Evolutionary conservation across 306 rosid species (phyloP).

Genomic region (Lotus japonicus): DNA sequence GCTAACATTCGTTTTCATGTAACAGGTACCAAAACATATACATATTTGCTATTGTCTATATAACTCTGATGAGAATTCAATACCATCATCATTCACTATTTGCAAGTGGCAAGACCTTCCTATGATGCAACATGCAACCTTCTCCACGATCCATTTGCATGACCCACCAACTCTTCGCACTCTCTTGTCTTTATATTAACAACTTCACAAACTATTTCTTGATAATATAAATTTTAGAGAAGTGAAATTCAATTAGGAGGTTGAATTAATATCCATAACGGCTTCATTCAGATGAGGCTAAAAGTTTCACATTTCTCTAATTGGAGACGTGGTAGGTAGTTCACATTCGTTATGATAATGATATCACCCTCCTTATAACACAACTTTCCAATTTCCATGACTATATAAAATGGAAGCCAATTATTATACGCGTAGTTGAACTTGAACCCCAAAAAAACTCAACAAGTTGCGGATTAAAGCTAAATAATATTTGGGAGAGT

Average conservation of each 20-base stretch:
- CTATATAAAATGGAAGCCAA: background rate
- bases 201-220: conserved; percentile 19
- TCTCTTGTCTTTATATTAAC: conserved; percentile 30
- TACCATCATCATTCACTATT: conserved; percentile 36
- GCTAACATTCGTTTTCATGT: too few relatives aligned
- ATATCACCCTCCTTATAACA: conserved; percentile 1
- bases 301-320: background rate
- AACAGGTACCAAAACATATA: too few relatives aligned
- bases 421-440: background rate
- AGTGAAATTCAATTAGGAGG: conserved; percentile 16
- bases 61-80: conserved; percentile 20
- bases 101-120: conserved; percentile 56
- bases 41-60: too few relatives aligned
- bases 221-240: conserved; percentile 9
- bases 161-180: conserved; percentile 35
- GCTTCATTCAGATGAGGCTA: background rate
- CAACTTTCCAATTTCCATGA: too few relatives aligned
- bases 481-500: background rate
- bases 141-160: conserved; percentile 47
- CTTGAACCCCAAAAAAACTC: background rate
- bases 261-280: too few relatives aligned
- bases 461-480: background rate
- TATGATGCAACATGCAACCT: conserved; percentile 55
- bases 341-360: background rate
- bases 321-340: too few relatives aligned